A percentile compares a stretch with the other conserved stretches of the same genome.
Evolutionary conservation across 208 protist genomes (phyloP).

Genomic region (Vickermania spadyakhi): DNA sequence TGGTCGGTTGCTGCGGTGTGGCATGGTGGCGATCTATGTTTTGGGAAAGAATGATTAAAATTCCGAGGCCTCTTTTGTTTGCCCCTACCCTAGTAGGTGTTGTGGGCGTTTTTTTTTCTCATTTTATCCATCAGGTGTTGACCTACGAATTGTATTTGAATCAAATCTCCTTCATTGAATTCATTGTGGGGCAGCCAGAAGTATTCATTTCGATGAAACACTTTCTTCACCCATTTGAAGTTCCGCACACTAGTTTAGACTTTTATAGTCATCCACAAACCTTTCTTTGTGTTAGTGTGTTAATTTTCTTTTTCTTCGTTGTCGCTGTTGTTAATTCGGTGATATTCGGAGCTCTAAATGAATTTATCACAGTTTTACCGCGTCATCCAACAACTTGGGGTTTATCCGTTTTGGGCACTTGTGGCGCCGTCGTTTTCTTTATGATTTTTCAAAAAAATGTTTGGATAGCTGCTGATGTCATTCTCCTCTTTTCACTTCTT

Average conservation of each 20-base stretch:
- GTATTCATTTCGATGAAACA: not conserved
- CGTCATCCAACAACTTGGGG: not conserved
- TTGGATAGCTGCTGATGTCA: too few species aligned
- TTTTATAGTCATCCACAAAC: not conserved
- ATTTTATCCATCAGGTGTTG: not conserved
- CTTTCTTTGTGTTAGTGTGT: not conserved
- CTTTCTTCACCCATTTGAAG: not conserved
- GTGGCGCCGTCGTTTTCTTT: not conserved
- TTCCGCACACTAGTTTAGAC: not conserved
- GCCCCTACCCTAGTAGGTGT: not conserved
- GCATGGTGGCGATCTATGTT: not conserved
- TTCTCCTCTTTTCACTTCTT: too few species aligned
- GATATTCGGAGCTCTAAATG: not conserved
- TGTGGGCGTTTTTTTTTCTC: not conserved
- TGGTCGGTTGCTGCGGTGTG: not conserved
- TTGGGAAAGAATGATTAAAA: not conserved
- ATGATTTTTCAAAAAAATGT: too few species aligned
- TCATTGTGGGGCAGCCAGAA: not conserved
- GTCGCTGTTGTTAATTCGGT: not conserved
- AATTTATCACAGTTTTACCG: not conserved
- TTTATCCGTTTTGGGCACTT: not conserved
- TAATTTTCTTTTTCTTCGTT: not conserved
- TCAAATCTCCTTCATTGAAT: not conserved
- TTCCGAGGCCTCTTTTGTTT: not conserved
- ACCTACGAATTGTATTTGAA: too few species aligned